Conservation (phyloP, 2,329 filamentous ascomycete species). For the Fusarium kyushuense region DNA sequence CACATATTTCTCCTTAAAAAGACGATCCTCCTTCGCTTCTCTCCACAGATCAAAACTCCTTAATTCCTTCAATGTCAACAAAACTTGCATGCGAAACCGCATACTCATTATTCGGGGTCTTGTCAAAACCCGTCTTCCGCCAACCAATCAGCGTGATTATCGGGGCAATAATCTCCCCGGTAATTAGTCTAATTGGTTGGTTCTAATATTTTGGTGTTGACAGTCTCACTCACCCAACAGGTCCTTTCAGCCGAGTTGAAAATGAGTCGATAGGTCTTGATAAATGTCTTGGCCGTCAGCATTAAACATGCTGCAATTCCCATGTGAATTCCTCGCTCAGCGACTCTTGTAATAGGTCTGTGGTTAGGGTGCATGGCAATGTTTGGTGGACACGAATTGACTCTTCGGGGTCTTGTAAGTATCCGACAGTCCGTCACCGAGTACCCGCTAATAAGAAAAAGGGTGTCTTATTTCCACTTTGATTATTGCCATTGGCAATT, state of each 20-base stretch:
- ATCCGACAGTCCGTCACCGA: constrained; percentile 47
- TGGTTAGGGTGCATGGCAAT: neutral
- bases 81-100: constrained; percentile 28
- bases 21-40: constrained; percentile 5
- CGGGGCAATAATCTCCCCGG: constrained; percentile 34
- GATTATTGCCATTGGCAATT: neutral
- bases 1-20: neutral
- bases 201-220: neutral
- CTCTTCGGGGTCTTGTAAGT: constrained; percentile 50
- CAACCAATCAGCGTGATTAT: constrained; percentile 17
- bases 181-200: constrained; percentile 13
- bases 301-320: neutral
- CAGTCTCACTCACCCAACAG: neutral
- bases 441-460: constrained; percentile 14
- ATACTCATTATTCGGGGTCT: constrained; percentile 24
- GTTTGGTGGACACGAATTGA: neutral
- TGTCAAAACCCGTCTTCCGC: constrained; percentile 26
- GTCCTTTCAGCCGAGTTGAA: constrained; percentile 2
- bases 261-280: constrained; percentile 1
- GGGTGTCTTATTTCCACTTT: neutral
- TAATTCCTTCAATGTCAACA: neutral
- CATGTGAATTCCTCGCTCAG: neutral
- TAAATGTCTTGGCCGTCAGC: constrained; percentile 26
- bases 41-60: constrained; percentile 13
- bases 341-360: neutral